These are phyloP conservation scores for Exophiala sp. DNA, from an alignment of 2,329 filamentous ascomycete species.

Conservation along the genomic window DNA sequence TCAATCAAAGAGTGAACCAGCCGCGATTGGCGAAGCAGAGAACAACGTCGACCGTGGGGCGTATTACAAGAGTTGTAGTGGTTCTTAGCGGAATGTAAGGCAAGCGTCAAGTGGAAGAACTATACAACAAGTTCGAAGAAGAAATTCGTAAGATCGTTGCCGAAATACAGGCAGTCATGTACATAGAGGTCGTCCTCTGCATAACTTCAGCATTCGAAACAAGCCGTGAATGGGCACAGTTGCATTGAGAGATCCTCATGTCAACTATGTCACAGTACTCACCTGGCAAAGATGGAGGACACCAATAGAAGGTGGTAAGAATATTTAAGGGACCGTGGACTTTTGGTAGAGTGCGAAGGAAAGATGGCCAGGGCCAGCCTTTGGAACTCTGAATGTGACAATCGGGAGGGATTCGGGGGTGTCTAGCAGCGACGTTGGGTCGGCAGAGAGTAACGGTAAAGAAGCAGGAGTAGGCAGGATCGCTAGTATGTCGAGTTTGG, in stretches of 20 bases:
- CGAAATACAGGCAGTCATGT: slow-evolving; percentile 5
- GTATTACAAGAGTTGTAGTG: not conserved
- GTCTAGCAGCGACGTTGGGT: slow-evolving; percentile 16
- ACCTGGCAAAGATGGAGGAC: no score
- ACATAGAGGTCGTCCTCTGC: slow-evolving; percentile 1
- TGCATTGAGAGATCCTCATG: no score
- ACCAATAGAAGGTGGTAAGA: no score
- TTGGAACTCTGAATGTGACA: slow-evolving; percentile 18
- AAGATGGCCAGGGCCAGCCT: slow-evolving; percentile 5
- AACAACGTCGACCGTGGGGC: not conserved
- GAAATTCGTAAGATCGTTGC: not conserved
- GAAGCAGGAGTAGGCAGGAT: slow-evolving; percentile 16
- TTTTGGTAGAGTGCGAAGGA: not conserved
- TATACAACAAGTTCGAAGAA: slow-evolving; percentile 4
- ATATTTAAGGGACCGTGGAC: no score
- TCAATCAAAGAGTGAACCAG: not conserved
- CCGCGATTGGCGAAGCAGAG: not conserved
- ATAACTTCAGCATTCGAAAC: slow-evolving; percentile 4
- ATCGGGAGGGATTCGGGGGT: slow-evolving; percentile 16
- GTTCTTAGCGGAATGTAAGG: no score
- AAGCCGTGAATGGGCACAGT: not conserved
- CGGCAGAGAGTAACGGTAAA: slow-evolving; percentile 11
- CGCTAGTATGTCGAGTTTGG: slow-evolving; percentile 17
- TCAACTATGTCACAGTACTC: no score
- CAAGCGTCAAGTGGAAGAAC: not conserved